A percentile compares a stretch with the other conserved stretches of the same genome.
These are phyloP conservation scores for Plantago major DNA, from an alignment of 257 asterid genomes.

Conservation along the genomic window DNA sequence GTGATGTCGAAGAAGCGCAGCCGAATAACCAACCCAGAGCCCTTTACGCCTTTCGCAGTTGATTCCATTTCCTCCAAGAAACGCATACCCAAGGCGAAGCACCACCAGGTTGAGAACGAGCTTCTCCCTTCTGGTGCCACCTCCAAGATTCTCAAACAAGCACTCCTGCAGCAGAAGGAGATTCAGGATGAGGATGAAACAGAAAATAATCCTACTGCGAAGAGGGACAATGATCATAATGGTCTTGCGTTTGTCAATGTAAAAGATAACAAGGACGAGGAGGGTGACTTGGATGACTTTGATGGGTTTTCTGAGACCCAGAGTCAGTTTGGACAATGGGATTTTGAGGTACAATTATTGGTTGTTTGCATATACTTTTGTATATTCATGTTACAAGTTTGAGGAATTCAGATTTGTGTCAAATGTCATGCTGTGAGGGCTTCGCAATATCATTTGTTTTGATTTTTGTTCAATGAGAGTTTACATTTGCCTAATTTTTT, in stretches of 20 bases:
- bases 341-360: conserved; percentile 46
- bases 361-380: too few species aligned
- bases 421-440: neutral
- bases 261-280: conserved; percentile 32
- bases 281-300: conserved; percentile 62
- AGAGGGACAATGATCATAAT: conserved; percentile 17
- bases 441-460: neutral
- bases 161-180: conserved; percentile 79
- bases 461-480: neutral
- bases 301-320: conserved; percentile 66
- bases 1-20: conserved; percentile 71
- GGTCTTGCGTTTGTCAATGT: conserved; percentile 29
- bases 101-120: conserved; percentile 65
- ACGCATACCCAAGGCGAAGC: conserved; percentile 66
- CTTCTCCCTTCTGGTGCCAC: conserved; percentile 63
- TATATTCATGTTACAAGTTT: too few species aligned
- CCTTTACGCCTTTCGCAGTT: conserved; percentile 49
- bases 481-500: neutral
- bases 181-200: conserved; percentile 66
- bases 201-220: conserved; percentile 20
- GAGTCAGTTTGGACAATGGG: conserved; percentile 56
- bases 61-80: conserved; percentile 53
- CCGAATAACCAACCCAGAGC: conserved; percentile 78
- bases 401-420: too few species aligned
- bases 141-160: conserved; percentile 75